Base-by-base conservation (phyloP, 768 basidiomycete species). In the Tulasnella sp. region DNA sequence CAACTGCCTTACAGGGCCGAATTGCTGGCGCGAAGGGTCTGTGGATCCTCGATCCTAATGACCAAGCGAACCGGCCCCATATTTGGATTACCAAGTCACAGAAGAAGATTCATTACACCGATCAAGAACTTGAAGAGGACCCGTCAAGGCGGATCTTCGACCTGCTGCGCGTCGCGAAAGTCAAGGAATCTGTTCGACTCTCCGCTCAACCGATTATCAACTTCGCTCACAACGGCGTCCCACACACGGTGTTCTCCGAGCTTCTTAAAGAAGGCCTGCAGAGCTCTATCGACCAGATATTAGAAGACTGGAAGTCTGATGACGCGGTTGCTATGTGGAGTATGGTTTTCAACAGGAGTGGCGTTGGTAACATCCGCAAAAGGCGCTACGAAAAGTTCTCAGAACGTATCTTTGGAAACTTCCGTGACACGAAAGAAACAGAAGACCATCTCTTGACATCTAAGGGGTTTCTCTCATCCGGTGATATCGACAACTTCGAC, bases 161-260 rank as follows among this genome's bases (percentile, higher is more conserved):
- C 62, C 31, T 81, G 3, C 48, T 81, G 6, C 68, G 73, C 6
- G 24, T 71, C 5, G 58, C 31, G 27, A 72, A 76, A 34, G 34
- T 46, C 7, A 80, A 80, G 31, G n/a, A 24, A 31, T 34, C 80
- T 0, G 46, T 44, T 39, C 40, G 58, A 10, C 85, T 94, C 0
- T 90, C 91, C 0, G 83, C 84, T 10, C 92, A 93, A 68, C 88
- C 88, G 0, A 87, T 94, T 3, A 81, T 91, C 16, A 94, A 93
- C 72, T 84, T 95, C 0, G 87, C 88, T 0, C 84, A 88, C 74
- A 93, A 93, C 83, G 90, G 89, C 0, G 88, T 94, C 0, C 85
- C 87, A 0, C 82, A 86, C 24, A 79, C 84, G 0, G 82, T 87
- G 0, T 85, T 95, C 36, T 86, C 86, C 18, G 81, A 85, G 0